Evolutionary conservation across 768 basidiomycete genomes (phyloP), one percentile per base, ranked within the genome.

Genomic region (Chalciporus piperatus): DNA sequence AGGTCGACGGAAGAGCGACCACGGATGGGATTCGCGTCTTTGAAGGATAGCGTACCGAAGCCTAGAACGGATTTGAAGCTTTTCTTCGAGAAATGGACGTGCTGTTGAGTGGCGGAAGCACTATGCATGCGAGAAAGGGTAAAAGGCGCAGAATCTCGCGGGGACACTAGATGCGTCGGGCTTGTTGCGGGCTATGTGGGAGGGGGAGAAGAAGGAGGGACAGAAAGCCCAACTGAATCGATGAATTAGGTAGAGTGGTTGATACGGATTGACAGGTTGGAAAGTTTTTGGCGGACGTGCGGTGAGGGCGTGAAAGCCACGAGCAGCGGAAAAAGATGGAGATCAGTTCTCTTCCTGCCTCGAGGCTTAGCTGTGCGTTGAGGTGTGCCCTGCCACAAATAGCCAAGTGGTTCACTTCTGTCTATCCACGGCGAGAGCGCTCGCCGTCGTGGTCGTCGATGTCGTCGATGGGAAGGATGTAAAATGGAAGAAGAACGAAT

Each of bases 61-160:
- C 78, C 78, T 46, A 81, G 71, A 40, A 77, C 77, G 25, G 75
- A 65, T 61, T 73, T 74, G 65, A 81, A 72, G 61, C 72, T 75
- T 68, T 74, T 74, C 72, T 72, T 76, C 48, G 71, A 65, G 30
- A 70, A 59, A 51, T 65, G 60, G 63, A 61, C 51, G 59, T 65
- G 64, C 12, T 62, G 70, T 53, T 70, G 62, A 64, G 70, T 55
- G 61, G 72, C 55, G 52, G 72, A 68, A 56, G 69, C 69, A 62
- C 69, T 74, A 66, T 70, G 75, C 76, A 77, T 77, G 52, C 76
- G 74, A 72, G 49, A 59, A 50, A 41, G 28, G 17, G 39, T 45
- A 52, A 64, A 47, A 59, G 45, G 47, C 12, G 37, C 56, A 54
- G 64, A 57, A 54, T 65, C 60, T 66, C 59, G 59, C 63, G 55